These are phyloP conservation scores for Lactifluus piperatus DNA, from an alignment of 768 basidiomycete genomes.

Conservation along the genomic window DNA sequence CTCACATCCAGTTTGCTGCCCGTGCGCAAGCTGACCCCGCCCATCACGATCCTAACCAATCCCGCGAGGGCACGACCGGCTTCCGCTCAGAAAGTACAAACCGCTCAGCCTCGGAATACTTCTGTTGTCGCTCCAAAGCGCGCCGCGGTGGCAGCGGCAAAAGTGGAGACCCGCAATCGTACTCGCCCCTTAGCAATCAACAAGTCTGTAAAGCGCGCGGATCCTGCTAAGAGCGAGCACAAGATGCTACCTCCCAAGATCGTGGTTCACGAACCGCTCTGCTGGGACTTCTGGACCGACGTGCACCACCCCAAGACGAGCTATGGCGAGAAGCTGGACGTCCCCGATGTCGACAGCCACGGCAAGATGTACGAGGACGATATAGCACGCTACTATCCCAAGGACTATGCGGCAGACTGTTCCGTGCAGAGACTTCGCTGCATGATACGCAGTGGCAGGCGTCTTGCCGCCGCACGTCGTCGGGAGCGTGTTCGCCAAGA, in stretches of 20 bases:
- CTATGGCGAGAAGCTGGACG: background rate
- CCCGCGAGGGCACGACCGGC: background rate
- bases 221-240: background rate
- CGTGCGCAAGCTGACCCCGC: background rate
- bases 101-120: background rate
- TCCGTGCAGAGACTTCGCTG: background rate
- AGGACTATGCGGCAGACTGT: background rate
- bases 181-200: background rate
- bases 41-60: slow-evolving; percentile 3
- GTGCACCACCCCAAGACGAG: background rate
- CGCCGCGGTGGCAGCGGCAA: background rate
- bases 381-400: background rate
- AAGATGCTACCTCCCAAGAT: background rate
- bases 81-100: background rate
- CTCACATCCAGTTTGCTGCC: background rate
- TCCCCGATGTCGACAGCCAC: background rate
- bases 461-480: background rate
- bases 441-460: background rate
- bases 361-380: background rate
- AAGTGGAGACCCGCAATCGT: background rate
- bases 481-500: background rate
- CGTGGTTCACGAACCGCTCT: background rate
- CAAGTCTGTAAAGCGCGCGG: background rate
- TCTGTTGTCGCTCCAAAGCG: background rate
- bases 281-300: slow-evolving; percentile 1